Evolutionary conservation across 2,329 filamentous ascomycete species (phyloP).

Genomic region (Phoma sp.): DNA sequence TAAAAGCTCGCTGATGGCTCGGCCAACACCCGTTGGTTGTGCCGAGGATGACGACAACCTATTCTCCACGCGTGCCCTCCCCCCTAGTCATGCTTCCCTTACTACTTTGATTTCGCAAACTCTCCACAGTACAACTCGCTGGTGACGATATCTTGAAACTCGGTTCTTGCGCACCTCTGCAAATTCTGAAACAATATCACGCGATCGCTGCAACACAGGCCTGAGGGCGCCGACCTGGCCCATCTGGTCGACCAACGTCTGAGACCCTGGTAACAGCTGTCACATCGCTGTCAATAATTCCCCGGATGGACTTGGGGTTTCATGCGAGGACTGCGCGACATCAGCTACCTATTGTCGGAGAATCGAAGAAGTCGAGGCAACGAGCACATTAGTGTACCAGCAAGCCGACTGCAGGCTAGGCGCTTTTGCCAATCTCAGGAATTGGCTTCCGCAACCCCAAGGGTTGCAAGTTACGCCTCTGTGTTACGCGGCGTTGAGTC

Average conservation of each 20-base stretch:
- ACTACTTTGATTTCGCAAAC: neutral
- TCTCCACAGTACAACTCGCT: neutral
- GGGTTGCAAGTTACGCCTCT: too few species aligned
- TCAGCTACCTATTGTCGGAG: neutral
- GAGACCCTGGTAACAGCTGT: constrained; percentile 5
- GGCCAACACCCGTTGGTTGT: constrained; percentile 6
- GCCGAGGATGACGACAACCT: constrained; percentile 13
- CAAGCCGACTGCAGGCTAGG: too few species aligned
- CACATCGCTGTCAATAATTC: constrained; percentile 7
- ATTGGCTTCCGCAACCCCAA: too few species aligned
- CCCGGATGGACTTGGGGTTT: neutral
- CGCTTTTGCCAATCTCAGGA: too few species aligned
- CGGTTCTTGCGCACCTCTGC: constrained; percentile 3
- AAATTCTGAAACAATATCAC: constrained; percentile 8
- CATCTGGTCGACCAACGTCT: neutral
- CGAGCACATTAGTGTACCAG: too few species aligned
- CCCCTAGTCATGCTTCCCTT: constrained; percentile 2
- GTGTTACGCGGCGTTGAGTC: too few species aligned
- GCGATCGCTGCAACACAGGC: neutral
- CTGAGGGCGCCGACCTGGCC: constrained; percentile 3
- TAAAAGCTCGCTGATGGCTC: constrained; percentile 10
- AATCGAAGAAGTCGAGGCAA: neutral
- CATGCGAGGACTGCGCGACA: neutral
- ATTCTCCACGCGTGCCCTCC: neutral
- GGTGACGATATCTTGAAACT: constrained; percentile 12